Base-by-base conservation (phyloP, 2,329 filamentous ascomycete genomes). In the Gremmenia infestans region DNA sequence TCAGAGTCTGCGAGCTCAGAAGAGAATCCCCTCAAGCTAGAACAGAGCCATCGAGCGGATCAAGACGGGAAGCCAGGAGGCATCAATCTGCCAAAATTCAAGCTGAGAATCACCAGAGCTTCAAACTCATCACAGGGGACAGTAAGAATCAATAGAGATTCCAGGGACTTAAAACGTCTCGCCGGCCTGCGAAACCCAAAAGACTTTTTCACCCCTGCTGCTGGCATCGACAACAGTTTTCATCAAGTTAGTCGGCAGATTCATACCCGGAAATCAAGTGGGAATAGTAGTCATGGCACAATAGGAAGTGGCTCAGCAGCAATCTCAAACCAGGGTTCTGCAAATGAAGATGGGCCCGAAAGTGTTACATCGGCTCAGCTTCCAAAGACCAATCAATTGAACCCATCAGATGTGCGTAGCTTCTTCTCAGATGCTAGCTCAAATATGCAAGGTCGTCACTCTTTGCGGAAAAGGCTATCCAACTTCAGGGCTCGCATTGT, bases 361-460 rank as follows among this genome's bases (percentile, higher is more conserved):
- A 55, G 28, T 50, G 49, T 50, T 17, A 52, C 63, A 25, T 53
- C 57, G 8, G 52, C 48, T 36, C 51, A 37, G 23, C 48, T 50
- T 45, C 57, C 52, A 35, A 40, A 54, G 52, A 49, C 51, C 52
- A 54, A 32, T 50, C 59, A 42, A 32, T 37, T 62, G 25, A 63
- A 59, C 42, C 54, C 60, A 11, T 42, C 58, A 8, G 70, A 69
- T 56, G 67, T 62, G 23, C 64, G 58, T 48, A 73, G 71, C 53
- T 72, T 71, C 48, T 72, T 73, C 50, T 73, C 72, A 2, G 70
- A 72, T 55, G 67, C 72, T 49, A 74, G 72, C 59, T 72, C 71
- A 4, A 65, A 63, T 48, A 48, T 51, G 15, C 51, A 64, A 17
- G 60, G 48, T 7, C 47, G 50, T 22, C 54, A 60, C 23, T 65